Evolutionary conservation across 2,329 filamentous ascomycete genomes (phyloP).

Genomic region (Fusarium equiseti): DNA sequence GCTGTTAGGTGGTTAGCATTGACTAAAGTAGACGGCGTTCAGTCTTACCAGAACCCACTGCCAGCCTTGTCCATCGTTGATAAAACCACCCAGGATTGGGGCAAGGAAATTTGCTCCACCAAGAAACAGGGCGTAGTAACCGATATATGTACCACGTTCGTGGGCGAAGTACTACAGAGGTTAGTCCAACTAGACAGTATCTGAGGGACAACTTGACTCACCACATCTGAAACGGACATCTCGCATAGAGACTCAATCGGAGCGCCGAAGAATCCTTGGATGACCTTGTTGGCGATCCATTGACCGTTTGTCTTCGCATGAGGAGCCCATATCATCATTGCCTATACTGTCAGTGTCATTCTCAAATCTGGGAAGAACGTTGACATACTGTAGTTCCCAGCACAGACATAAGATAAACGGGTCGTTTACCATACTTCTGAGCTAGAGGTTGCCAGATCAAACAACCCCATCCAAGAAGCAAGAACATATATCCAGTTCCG

Average conservation of each 20-base stretch:
- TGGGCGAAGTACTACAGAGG: conserved; percentile 52
- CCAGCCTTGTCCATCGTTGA: conserved; percentile 56
- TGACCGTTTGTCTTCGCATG: conserved; percentile 45
- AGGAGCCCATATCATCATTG: neutral
- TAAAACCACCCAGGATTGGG: conserved; percentile 59
- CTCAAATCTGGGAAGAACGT: no score
- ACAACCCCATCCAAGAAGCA: conserved; percentile 5
- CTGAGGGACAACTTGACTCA: neutral
- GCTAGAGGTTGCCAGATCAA: conserved; percentile 13
- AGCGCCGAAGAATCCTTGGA: conserved; percentile 58
- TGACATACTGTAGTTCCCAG: neutral
- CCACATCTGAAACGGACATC: conserved; percentile 58
- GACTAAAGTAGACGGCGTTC: neutral
- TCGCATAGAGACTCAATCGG: conserved; percentile 62
- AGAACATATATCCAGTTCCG: conserved; percentile 10
- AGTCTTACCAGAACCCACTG: conserved; percentile 56
- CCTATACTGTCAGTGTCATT: neutral
- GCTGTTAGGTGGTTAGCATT: neutral
- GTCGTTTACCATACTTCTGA: neutral
- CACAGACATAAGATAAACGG: neutral
- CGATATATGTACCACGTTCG: conserved; percentile 58
- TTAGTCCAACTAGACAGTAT: rapidly evolving
- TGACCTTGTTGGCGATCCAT: conserved; percentile 58
- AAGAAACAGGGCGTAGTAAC: conserved; percentile 56
- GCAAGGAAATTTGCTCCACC: conserved; percentile 57